Base-by-base conservation (phyloP, 2,329 filamentous ascomycete species). In the Claviceps maximensis region DNA sequence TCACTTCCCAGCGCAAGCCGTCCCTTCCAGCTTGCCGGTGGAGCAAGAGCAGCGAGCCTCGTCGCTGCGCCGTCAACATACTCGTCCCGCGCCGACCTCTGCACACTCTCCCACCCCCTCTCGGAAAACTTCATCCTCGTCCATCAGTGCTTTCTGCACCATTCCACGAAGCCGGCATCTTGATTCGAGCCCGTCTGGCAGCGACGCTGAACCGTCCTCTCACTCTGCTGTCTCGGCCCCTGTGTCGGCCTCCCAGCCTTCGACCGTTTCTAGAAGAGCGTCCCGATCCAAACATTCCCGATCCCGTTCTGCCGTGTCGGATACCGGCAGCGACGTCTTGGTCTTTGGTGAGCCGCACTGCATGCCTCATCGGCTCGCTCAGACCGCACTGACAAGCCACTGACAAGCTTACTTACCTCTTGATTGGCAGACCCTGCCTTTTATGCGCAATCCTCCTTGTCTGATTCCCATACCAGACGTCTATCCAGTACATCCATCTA, bases 401-500 rank as follows among this genome's bases (percentile, higher is more conserved):
- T 56, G 51, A 61, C 47, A 60, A 56, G 53, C 55, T 61, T 47
- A 55, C 61, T 57, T 60, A 66, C 46, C 62, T 58, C 62, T 63
- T 17, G 56, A 61, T 67, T 77, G 49, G 72, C 77, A 49, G 80
- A 83, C 53, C 63, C 74, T 42, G 68, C 75, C 49, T 63, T 73
- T 56, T 68, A 67, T 48, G 62, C 71, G 42, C 70, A 71, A 51
- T 70, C 72, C 21, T 78, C 78, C 13, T 66, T 73, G 54, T 76
- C 76, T 17, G 75, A 78, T 21, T 61, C 66, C 23, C 72, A 83
- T 41, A 73, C 73, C 46, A 85, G 87, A 61, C 80, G 86, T 50
- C 74, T 86, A 63, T 89, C 86, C 25, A 77, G 84, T 55, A 87
- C 84, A 8, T 90, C 86, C 1, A 71, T 87, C 50, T 85, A 86